A percentile compares a stretch with the other conserved stretches of the same genome.
These are phyloP conservation scores for Choiromyces venosus DNA, from an alignment of 495 filamentous ascomycete species.

Conservation along the genomic window DNA sequence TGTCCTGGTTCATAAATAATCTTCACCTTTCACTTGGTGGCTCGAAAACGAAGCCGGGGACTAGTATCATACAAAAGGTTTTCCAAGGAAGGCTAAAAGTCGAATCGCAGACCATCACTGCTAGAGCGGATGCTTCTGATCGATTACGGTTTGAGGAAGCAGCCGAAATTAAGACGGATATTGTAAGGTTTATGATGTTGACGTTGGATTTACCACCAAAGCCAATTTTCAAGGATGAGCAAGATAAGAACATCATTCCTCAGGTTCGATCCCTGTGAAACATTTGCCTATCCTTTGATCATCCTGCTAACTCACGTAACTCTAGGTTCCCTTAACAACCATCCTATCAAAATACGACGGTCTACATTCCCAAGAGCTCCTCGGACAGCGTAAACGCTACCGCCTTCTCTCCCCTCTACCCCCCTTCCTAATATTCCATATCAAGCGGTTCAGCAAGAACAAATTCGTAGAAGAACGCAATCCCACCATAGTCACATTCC, in stretches of 20 bases:
- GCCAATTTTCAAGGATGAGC: constrained; percentile 92
- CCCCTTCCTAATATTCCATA: constrained; percentile 86
- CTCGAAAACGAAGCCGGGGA: constrained; percentile 74
- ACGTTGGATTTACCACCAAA: constrained; percentile 88
- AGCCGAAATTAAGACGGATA: constrained; percentile 66
- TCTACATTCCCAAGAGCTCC: constrained; percentile 75
- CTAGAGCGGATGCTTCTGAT: constrained; percentile 79
- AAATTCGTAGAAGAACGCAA: constrained; percentile 95
- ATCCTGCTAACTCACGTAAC: background rate
- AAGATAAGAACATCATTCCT: constrained; percentile 89
- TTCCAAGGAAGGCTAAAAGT: constrained; percentile 91
- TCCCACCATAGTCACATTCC: constrained; percentile 96
- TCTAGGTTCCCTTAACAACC: constrained; percentile 67
- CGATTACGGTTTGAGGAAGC: constrained; percentile 92
- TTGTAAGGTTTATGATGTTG: constrained; percentile 75
- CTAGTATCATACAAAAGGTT: constrained; percentile 76
- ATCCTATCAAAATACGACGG: constrained; percentile 95
- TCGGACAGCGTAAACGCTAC: constrained; percentile 78
- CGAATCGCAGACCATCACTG: constrained; percentile 90
- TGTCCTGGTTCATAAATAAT: constrained; percentile 95
- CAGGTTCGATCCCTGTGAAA: constrained; percentile 46
- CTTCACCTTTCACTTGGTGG: constrained; percentile 88
- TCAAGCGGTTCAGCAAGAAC: constrained; percentile 94
- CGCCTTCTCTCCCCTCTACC: constrained; percentile 87
- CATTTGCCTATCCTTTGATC: background rate